Evolutionary conservation across 2,329 filamentous ascomycete genomes (phyloP), one percentile per base, ranked within the genome.

Genomic region (Fusarium ramigenum): DNA sequence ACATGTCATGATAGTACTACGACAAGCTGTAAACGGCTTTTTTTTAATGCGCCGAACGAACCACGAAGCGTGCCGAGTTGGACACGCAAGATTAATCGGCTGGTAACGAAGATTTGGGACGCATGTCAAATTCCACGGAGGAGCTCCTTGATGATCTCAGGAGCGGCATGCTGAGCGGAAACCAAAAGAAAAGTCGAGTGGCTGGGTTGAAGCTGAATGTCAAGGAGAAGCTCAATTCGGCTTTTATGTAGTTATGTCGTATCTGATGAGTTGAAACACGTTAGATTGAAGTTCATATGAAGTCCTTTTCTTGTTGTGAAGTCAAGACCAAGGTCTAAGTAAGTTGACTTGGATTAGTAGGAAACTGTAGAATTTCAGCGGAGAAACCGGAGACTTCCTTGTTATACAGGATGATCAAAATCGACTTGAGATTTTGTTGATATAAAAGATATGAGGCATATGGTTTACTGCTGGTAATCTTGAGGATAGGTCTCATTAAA

Each of bases 21-120:
- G 95, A 98, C 92, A 98, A 98, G 93, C 92, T 98, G 89, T 98
- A 97, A 90, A 84, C 81, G 81, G 79, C 79, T 67, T 67, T 67
- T 83, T 82, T 79, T 80, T 78, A 78, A 80, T 79, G 79, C 80
- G 81, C 80, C 82, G 80, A 86, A 84, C 83, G 83, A 86, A 82
- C 82, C 81, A 80, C 79, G 80, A 80, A 80, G 82, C 79, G 81
- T 84, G 84, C 82, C 83, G 78, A 79, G 79, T 76, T 80, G 82
- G 81, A 81, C 82, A 80, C 81, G 78, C 75, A 77, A 80, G 76
- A 83, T 83, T 82, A 83, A 82, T 80, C 81, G 81, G 81, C 77
- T 81, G 73, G 70, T 81, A 77, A 75, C 73, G 73, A 80, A 78
- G 76, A 79, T 79, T 70, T 72, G 70, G 76, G 76, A 75, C 50